These are phyloP conservation scores for Leavenworthia alabamica DNA, from an alignment of 345 rosid species.

Conservation along the genomic window DNA sequence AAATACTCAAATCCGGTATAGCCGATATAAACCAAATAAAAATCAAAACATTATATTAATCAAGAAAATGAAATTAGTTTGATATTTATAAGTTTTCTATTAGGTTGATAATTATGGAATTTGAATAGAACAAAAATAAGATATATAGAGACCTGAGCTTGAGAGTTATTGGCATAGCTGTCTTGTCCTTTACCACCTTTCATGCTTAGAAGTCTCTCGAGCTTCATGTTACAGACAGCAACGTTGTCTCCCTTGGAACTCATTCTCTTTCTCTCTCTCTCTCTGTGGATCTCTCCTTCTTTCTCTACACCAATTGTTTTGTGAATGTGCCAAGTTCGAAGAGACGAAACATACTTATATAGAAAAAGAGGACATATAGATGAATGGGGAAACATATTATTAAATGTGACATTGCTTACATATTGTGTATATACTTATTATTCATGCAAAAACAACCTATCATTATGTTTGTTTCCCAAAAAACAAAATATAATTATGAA, in stretches of 20 bases:
- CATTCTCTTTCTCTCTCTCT: constrained; percentile 34
- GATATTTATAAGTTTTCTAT: not conserved
- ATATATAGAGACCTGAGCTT: constrained; percentile 71
- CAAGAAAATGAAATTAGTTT: not conserved
- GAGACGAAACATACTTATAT: constrained; percentile 22
- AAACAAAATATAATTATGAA: constrained; percentile 23
- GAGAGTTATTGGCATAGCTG: constrained; percentile 92
- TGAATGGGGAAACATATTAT: constrained; percentile 28
- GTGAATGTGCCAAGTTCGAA: constrained; percentile 18
- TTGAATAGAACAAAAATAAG: not conserved
- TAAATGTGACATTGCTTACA: constrained; percentile 25
- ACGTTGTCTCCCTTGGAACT: constrained; percentile 47
- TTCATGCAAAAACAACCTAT: constrained; percentile 30
- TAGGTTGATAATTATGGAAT: no score
- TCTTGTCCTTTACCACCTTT: constrained; percentile 89
- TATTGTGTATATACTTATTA: constrained; percentile 21
- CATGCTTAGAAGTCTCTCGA: constrained; percentile 85
- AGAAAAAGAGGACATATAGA: constrained; percentile 10
- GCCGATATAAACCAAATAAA: not conserved
- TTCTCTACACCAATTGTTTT: not conserved
- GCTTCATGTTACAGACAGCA: constrained; percentile 58
- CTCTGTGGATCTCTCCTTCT: not conserved
- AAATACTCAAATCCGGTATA: not conserved
- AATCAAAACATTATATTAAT: not conserved
- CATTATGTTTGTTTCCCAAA: constrained; percentile 31